A percentile compares a stretch with the other conserved stretches of the same genome.
Evolutionary conservation across 2,329 filamentous ascomycete genomes (phyloP).

Genomic region (Beauveria varroae): DNA sequence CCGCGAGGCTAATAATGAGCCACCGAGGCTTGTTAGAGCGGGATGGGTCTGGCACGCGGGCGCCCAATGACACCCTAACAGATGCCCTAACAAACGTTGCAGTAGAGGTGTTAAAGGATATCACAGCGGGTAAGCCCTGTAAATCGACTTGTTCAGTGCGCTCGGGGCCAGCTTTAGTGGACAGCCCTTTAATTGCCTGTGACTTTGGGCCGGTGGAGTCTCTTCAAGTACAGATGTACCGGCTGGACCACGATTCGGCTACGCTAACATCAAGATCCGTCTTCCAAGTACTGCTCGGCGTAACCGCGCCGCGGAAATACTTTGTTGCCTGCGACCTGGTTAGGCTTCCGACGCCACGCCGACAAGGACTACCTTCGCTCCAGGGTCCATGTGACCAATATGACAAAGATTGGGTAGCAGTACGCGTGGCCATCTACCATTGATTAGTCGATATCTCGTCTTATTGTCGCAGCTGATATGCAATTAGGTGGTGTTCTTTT

Average conservation of each 20-base stretch:
- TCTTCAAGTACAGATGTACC: not conserved
- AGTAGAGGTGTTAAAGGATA: not conserved
- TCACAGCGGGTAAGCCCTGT: not conserved
- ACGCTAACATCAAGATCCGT: not conserved
- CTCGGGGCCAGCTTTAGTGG: not conserved
- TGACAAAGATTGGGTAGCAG: not conserved
- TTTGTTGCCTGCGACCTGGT: not conserved
- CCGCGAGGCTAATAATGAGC: not conserved
- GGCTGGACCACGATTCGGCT: not conserved
- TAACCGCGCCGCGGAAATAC: not conserved
- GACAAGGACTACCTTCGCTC: not conserved
- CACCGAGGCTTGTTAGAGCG: not conserved
- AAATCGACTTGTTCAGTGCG: not conserved
- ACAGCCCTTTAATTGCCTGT: not conserved
- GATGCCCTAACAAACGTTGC: too few species aligned
- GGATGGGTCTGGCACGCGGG: slow-evolving; percentile 5
- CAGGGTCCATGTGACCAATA: not conserved
- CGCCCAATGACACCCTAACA: not conserved
- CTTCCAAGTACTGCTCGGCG: not conserved
- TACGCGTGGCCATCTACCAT: not conserved
- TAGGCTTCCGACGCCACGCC: not conserved
- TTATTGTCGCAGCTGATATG: not conserved
- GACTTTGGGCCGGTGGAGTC: not conserved
- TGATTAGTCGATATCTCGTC: not conserved
- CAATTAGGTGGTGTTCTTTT: not conserved